phyloP scores from a whole-genome alignment of 495 filamentous ascomycete genomes.

The Penicillium flavigenum region DNA sequence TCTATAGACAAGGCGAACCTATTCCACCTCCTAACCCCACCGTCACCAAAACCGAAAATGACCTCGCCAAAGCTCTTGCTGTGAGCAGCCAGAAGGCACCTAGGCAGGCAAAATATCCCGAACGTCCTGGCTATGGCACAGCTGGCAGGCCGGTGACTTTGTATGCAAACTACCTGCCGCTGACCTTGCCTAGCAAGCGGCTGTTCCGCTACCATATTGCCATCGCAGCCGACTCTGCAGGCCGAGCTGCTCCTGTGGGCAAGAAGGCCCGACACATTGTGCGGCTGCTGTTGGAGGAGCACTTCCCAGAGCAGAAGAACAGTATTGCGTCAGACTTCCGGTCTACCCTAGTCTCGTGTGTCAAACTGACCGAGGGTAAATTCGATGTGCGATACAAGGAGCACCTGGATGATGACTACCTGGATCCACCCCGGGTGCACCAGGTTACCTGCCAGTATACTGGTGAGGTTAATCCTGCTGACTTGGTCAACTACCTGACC shows the following conservation, averaged over 20 bases:
- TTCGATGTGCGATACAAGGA: slow-evolving; percentile 43
- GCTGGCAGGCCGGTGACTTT: slow-evolving; percentile 50
- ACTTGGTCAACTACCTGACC: slow-evolving; percentile 54
- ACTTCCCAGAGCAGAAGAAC: slow-evolving; percentile 27
- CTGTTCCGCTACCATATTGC: slow-evolving; percentile 41
- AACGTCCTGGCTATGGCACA: slow-evolving; percentile 61
- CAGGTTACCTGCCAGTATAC: slow-evolving; percentile 45
- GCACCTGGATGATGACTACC: slow-evolving; percentile 43
- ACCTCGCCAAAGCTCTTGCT: slow-evolving; percentile 25
- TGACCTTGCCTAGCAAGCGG: slow-evolving; percentile 40
- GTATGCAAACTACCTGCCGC: slow-evolving; percentile 64
- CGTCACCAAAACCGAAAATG: slow-evolving; percentile 36
- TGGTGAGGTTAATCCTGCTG: slow-evolving; percentile 45
- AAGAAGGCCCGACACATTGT: slow-evolving; percentile 57
- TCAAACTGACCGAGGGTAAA: slow-evolving; percentile 31
- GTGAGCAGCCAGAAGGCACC: slow-evolving; percentile 20
- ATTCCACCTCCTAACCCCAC: slow-evolving; percentile 22
- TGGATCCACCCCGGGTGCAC: slow-evolving; percentile 42
- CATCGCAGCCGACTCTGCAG: slow-evolving; percentile 25
- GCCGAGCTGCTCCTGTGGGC: slow-evolving; percentile 40
- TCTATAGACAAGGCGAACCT: slow-evolving; percentile 24
- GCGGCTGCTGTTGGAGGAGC: slow-evolving; percentile 46
- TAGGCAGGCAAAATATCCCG: slow-evolving; percentile 25
- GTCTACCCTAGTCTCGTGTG: slow-evolving; percentile 46
- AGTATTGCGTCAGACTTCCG: slow-evolving; percentile 60